Evolutionary conservation across 2,329 filamentous ascomycete species (phyloP).

Genomic region (Aspergillus floridensis): DNA sequence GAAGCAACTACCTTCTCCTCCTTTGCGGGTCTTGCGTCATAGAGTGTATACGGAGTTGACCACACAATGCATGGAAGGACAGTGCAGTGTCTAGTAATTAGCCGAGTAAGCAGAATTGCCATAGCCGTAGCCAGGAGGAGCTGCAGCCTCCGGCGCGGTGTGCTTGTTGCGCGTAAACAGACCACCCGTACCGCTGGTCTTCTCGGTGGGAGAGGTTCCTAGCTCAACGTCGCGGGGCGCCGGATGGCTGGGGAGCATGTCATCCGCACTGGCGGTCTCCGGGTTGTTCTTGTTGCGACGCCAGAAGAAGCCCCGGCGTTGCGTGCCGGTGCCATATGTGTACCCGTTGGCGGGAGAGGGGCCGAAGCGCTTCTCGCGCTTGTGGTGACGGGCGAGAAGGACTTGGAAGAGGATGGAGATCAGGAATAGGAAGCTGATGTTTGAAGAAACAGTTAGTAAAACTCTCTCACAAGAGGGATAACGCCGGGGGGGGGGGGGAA

Average conservation of each 20-base stretch:
- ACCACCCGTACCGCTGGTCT: slow-evolving; percentile 10
- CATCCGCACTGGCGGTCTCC: slow-evolving; percentile 30
- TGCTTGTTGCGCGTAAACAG: slow-evolving; percentile 27
- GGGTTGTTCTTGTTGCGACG: slow-evolving; percentile 45
- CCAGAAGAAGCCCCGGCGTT: slow-evolving; percentile 35
- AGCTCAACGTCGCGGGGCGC: slow-evolving; percentile 41
- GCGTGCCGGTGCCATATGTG: slow-evolving; percentile 54
- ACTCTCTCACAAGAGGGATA: too few species aligned
- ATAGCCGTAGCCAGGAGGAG: slow-evolving; percentile 24
- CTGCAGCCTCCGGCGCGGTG: slow-evolving; percentile 9
- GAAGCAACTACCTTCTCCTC: too few species aligned
- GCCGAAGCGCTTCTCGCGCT: slow-evolving; percentile 70
- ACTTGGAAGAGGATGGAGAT: slow-evolving; percentile 69
- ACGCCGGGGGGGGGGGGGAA: not conserved
- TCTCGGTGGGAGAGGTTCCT: slow-evolving; percentile 14
- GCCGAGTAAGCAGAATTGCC: slow-evolving; percentile 34
- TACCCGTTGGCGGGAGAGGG: slow-evolving; percentile 66
- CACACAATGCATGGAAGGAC: too few species aligned
- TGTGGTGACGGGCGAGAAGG: slow-evolving; percentile 66
- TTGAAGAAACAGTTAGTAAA: too few species aligned
- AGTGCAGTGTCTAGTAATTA: slow-evolving; percentile 21
- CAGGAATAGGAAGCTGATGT: slow-evolving; percentile 64
- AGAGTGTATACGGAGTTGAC: too few species aligned
- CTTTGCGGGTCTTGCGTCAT: too few species aligned
- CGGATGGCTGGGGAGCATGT: slow-evolving; percentile 40